These are phyloP conservation scores for Trichoderma reesei DNA, from an alignment of 495 filamentous ascomycete genomes.

Conservation along the genomic window DNA sequence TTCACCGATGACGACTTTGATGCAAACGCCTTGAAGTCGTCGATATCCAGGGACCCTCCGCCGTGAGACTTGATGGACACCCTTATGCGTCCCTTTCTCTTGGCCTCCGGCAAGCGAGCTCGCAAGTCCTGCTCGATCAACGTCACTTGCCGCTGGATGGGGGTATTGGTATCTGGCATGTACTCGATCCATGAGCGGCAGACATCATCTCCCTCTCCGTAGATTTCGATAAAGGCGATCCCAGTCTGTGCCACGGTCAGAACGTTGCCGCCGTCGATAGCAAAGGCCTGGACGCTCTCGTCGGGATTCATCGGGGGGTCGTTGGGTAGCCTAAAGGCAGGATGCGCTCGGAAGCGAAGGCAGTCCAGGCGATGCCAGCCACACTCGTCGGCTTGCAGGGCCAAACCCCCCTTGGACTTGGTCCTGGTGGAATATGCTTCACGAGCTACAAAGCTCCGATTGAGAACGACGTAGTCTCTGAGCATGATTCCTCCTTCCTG, in stretches of 20 bases:
- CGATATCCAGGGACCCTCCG: constrained; percentile 59
- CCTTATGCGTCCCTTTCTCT: constrained; percentile 60
- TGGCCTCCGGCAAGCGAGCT: constrained; percentile 54
- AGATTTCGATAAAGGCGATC: constrained; percentile 73
- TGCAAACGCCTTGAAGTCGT: constrained; percentile 57
- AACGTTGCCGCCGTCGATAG: constrained; percentile 70
- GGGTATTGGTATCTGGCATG: constrained; percentile 43
- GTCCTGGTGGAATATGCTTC: constrained; percentile 80
- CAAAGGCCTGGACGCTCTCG: constrained; percentile 79
- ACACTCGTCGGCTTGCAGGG: constrained; percentile 68
- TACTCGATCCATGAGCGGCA: constrained; percentile 78
- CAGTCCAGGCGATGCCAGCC: constrained; percentile 82
- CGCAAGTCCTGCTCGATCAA: constrained; percentile 70
- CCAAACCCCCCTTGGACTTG: constrained; percentile 66
- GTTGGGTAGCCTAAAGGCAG: constrained; percentile 76
- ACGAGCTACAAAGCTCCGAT: constrained; percentile 67
- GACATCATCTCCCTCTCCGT: constrained; percentile 59
- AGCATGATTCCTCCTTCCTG: constrained; percentile 83
- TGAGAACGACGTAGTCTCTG: constrained; percentile 71
- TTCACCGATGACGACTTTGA: constrained; percentile 65
- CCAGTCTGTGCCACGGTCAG: constrained; percentile 74
- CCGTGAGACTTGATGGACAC: constrained; percentile 65
- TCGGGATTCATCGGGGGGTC: constrained; percentile 59
- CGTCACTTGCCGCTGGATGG: constrained; percentile 56
- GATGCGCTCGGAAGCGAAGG: constrained; percentile 80